Base-by-base conservation (phyloP, 768 basidiomycete species). In the Lactifluus hygrophoroides region DNA sequence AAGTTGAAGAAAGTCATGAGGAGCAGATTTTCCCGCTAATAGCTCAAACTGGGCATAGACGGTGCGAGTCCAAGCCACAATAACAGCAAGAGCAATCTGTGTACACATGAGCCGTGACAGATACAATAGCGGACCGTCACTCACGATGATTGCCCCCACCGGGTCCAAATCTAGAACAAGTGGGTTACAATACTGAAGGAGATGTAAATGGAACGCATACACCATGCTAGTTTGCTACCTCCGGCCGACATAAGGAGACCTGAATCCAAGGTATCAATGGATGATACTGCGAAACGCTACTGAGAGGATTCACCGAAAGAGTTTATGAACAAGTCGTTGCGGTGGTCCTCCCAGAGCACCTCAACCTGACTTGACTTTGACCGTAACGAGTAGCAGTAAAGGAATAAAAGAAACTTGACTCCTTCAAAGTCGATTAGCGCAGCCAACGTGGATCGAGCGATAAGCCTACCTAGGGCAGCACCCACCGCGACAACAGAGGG, bases 291-390 rank as follows among this genome's bases (percentile, higher is more conserved):
- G 0, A 14, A 56, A 35, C 27, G 28, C 28, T 60, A 43, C 6
- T 42, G n/a, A 38, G 23, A 45, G 46, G 28, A 55, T 77, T 34
- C 60, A 86, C 86, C 86, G 60, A 89, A 87, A 25, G 79, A 74
- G 66, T 93, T 93, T 68, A 92, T 84, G 68, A 83, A 89, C n/a
- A 93, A 69, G 66, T 95, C 95, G 66, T 94, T 97, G 64, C 94
- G 78, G 64, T 97, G 94, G 68, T 98, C 95, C 70, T 96, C 90
- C 93, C 92, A 97, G 28, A 96, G 79, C n/a, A 96, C 83, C 46
- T 82, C 81, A 2, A 99, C 95, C 72, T 99, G 96, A 66, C 90
- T 94, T 6, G 89, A 93, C 62, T 81, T 82, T 32, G 78, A 79
- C 28, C 90, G 83, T 45, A 95, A 77, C 3, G 89, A 78, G 66